Evolutionary conservation across 768 basidiomycete genomes (phyloP).

Genomic region (Russula griseocarnosa): DNA sequence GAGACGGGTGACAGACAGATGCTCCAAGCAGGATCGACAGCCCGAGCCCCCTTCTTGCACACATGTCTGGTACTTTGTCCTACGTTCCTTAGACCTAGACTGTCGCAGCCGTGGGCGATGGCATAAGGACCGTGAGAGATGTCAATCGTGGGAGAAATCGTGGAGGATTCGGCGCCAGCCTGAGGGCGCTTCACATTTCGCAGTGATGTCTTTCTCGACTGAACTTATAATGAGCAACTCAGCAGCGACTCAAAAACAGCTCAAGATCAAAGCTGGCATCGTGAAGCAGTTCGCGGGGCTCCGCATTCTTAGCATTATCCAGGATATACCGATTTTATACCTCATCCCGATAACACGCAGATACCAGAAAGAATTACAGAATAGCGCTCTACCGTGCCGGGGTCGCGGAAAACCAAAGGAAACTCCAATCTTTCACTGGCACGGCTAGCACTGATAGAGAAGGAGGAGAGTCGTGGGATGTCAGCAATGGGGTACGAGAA

Average conservation of each 20-base stretch:
- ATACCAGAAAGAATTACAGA: constrained; percentile 63
- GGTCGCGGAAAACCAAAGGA: constrained; percentile 51
- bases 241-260: constrained; percentile 53
- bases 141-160: no score
- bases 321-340: not conserved
- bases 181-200: no score
- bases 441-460: constrained; percentile 42
- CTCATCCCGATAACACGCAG: constrained; percentile 21
- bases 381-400: constrained; percentile 61
- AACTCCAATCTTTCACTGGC: constrained; percentile 50
- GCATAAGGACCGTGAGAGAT: no score
- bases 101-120: no score
- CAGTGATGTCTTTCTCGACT: not conserved
- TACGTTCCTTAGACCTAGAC: no score
- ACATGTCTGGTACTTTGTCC: no score
- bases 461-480: constrained; percentile 63
- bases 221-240: constrained; percentile 43
- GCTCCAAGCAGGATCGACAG: no score
- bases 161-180: no score
- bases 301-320: not conserved
- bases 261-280: constrained; percentile 72
- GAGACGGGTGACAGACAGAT: no score
- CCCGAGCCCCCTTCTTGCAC: no score
- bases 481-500: constrained; percentile 62
- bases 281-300: constrained; percentile 52